Evolutionary conservation across 2,329 filamentous ascomycete species (phyloP).

Genomic region (Verticillium albo-atrum): DNA sequence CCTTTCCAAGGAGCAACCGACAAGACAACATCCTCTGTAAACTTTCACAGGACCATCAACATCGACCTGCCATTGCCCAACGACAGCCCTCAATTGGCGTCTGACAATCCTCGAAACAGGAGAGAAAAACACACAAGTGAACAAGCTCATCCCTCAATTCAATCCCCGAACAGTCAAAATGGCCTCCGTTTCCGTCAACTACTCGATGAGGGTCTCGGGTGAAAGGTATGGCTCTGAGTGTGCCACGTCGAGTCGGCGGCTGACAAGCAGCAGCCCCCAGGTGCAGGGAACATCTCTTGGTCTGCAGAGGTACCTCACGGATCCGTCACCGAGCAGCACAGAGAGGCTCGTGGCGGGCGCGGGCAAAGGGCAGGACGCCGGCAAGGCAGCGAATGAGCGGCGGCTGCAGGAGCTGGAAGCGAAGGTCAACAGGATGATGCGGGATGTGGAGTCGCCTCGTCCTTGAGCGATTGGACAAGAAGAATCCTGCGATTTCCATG

Average conservation of each 20-base stretch:
- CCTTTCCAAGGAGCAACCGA: background rate
- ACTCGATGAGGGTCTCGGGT: conserved; percentile 7
- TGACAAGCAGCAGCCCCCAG: conserved; percentile 2
- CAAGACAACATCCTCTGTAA: background rate
- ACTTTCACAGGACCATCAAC: background rate
- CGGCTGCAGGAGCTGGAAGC: conserved; percentile 6
- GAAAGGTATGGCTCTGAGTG: conserved; percentile 8
- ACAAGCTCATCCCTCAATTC: background rate
- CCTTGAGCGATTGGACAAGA: background rate
- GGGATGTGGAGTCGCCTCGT: conserved; percentile 2
- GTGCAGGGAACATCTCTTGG: conserved; percentile 1
- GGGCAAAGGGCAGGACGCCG: background rate
- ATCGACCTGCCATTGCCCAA: background rate
- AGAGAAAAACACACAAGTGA: background rate
- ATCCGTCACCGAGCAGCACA: background rate
- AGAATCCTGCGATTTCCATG: background rate
- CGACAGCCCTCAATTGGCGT: background rate
- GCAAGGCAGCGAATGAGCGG: conserved; percentile 2
- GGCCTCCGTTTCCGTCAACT: background rate
- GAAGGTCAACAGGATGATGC: conserved; percentile 5
- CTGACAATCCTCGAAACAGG: background rate
- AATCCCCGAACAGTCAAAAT: background rate
- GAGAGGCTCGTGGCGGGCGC: conserved; percentile 3
- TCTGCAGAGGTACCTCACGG: conserved; percentile 1
- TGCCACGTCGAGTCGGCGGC: conserved; percentile 10